Base-by-base conservation (phyloP, 2,329 filamentous ascomycete genomes). In the Stagonosporopsis vannaccii region DNA sequence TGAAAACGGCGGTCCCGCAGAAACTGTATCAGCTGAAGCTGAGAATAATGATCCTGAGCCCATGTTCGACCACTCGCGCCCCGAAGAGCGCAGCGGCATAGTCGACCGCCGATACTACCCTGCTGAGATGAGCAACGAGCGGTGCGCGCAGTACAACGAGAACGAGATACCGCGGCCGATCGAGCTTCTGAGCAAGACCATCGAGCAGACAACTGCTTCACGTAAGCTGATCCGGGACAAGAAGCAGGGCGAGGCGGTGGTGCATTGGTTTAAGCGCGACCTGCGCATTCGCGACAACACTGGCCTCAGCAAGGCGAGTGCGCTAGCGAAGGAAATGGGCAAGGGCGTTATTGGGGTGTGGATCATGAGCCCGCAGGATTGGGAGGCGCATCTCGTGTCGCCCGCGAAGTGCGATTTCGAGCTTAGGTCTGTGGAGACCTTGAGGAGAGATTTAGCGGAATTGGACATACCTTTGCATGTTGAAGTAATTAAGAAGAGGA, bases 191-290 rank as follows among this genome's bases (percentile, higher is more conserved):
- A 73, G 86, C 6, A 73, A 79, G 0, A 86, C 87, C 0, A 80
- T 92, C 5, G 72, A 81, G 22, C 84, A 87, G 2, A 95, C 91
- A 0, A 76, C 80, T 2, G 66, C 76, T 0, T 72, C 76, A 32
- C 82, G 90, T 8, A 78, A 81, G 25, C 74, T 78, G 1, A 81
- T 90, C 12, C 54, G 41, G 15, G 51, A 56, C 0, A 58, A 56
- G 6, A 60, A 59, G 26, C 19, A 39, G 0, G 84, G 84, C 26
- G 79, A 85, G 23, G 85, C 87, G 0, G 88, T 96, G 0, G 85
- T 96, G 0, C 91, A 96, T 76, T 97, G 92, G 92, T 97, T 94
- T 80, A 96, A 95, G 77, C 87, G 85, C 68, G 93, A 97, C 72
- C 77, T 96, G 46, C 84, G 92, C 2, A 81, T 84, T 1, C 75